Evolutionary conservation across 305 asterid genomes (phyloP).

Genomic region (Lippia alba): DNA sequence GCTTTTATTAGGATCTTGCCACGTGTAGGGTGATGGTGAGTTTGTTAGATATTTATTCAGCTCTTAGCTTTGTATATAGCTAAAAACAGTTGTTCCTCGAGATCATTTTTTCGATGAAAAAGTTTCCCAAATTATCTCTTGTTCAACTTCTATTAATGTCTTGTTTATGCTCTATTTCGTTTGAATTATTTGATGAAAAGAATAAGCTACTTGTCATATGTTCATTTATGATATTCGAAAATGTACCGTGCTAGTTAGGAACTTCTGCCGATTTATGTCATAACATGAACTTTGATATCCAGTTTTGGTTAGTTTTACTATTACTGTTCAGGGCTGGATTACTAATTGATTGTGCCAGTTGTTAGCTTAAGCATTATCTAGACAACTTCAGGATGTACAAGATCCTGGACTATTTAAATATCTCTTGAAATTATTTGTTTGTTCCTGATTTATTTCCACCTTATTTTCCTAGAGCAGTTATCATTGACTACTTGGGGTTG

Average conservation of each 20-base stretch:
- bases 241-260: not conserved
- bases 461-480: not conserved
- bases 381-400: conserved; percentile 16
- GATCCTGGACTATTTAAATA: not conserved
- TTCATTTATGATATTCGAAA: conserved; percentile 3
- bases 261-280: conserved; percentile 4
- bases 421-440: not conserved
- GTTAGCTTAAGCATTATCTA: not conserved
- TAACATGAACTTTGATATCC: conserved; percentile 4
- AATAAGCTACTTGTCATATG: conserved; percentile 14
- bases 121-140: too few species aligned
- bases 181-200: not conserved
- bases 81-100: too few species aligned
- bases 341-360: not conserved
- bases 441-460: not conserved
- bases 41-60: too few species aligned
- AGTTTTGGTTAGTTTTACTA: not conserved
- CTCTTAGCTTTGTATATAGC: too few species aligned
- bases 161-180: not conserved
- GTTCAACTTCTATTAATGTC: too few species aligned
- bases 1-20: too few species aligned
- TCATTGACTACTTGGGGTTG: too few species aligned
- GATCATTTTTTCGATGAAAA: too few species aligned
- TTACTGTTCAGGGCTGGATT: conserved; percentile 1
- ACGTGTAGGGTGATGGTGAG: too few species aligned